Base-by-base conservation (phyloP, 768 basidiomycete genomes). In the Lentinula sp. region DNA sequence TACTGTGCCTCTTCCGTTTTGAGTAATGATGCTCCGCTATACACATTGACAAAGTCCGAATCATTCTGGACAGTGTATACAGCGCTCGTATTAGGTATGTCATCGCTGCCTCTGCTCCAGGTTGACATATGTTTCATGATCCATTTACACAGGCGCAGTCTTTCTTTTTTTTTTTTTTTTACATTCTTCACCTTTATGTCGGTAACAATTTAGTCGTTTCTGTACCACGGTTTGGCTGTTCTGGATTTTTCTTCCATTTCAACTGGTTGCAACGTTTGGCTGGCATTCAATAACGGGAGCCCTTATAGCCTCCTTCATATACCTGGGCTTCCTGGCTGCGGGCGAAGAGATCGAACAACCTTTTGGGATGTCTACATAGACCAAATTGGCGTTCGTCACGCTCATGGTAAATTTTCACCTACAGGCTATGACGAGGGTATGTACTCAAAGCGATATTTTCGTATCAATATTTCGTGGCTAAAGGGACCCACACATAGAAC, bases 201-300 rank as follows among this genome's bases (percentile, higher is more conserved):
- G 45, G n/a, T 61, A 32, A 49, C 49, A 55, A 39, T 37, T 21
- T 42, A 9, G 23, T 34, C 7, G 16, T 35, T 62, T 15, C 50
- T 13, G 39, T 45, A 80, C 85, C 68, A 87, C 84, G 49, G 84
- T 87, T 31, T 88, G 84, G 86, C 68, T 87, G 18, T 91, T 88
- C 70, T 78, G 89, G 1, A 86, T 90, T 75, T 85, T 88, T 70
- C 75, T 91, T 1, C 88, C 88, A 1, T 89, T 90, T 79, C 88
- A 90, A 70, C 77, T 89, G 9, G 80, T 86, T 57, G 74, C 74
- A 43, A 78, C 80, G 43, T 85, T 89, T 65, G 75, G 73, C 6
- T 89, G 86, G 78, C 80, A 83, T 67, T 80, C 85, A 4, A 84
- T 90, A 45, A 82, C 84, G 1, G 87, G 86, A 42, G 84, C 86